Percentiles rank a stretch among this genome's conserved stretches.
Conservation (phyloP, 768 basidiomycete species). For the Russula dissimulans region DNA sequence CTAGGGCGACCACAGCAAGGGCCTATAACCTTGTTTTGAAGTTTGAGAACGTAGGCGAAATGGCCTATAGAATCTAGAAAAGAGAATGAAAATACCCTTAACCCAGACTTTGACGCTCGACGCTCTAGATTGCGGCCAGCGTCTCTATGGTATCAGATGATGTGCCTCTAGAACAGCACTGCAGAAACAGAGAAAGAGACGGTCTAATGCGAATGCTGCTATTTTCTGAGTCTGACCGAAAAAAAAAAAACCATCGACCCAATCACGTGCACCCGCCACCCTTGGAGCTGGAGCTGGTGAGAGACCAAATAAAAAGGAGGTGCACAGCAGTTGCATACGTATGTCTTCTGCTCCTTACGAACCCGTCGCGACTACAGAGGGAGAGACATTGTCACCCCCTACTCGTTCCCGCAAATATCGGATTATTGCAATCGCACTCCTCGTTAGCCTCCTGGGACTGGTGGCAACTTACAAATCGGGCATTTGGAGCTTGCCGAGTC, state of each 20-base stretch:
- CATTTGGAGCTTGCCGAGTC: conserved; percentile 13
- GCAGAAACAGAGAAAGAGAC: neutral
- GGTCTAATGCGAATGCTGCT: neutral
- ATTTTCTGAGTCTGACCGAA: neutral
- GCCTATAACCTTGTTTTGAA: neutral
- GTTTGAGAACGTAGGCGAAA: neutral
- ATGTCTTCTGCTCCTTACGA: conserved; percentile 11
- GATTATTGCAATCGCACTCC: neutral
- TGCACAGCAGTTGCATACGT: neutral
- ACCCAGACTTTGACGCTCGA: conserved; percentile 9
- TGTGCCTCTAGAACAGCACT: neutral
- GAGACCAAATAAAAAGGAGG: too few relatives aligned
- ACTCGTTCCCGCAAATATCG: conserved; percentile 2
- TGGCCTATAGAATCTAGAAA: conserved; percentile 3
- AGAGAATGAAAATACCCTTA: conserved; percentile 1
- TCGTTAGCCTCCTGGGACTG: conserved; percentile 7
- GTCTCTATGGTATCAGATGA: conserved; percentile 6
- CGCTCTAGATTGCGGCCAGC: neutral
- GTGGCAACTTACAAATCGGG: conserved; percentile 14
- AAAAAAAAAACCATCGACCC: neutral
- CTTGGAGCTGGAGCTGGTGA: too few relatives aligned
- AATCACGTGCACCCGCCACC: neutral
- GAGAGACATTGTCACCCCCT: neutral
- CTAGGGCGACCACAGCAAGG: neutral
- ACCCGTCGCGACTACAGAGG: conserved; percentile 11